Evolutionary conservation across 352 stramenopile genomes (phyloP), one percentile per base, ranked within the genome.

Genomic region (Stephanocyclus meneghinianus): DNA sequence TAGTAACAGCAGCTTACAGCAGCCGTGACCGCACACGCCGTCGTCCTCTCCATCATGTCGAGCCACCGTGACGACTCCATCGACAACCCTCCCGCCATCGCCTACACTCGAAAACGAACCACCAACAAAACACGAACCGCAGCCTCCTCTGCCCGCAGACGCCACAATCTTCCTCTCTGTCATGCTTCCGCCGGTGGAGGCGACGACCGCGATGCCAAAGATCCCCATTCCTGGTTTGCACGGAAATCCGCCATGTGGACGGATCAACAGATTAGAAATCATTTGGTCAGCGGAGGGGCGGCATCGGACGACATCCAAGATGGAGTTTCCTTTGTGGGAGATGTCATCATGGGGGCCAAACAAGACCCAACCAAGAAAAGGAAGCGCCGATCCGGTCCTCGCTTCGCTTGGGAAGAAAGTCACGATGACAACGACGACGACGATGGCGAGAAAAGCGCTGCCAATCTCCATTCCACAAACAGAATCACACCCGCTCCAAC

Each of bases 361-460:
- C 45, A 51, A 37, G 67, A 78, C 35, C 56, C 44, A 21, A 50
- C 13, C 21, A 70, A 70, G 57, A 59, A 66, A 51, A 66, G 32
- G 16, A 61, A 56, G 10, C 47, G 48, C n/a, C 56, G 67, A 40
- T 16, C 7, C 10, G 62, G 60, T 8, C 48, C 51, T 15, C 71
- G 42, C 37, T 83, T 83, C 69, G 68, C 67, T 44, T 83, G 76
- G 76, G 76, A 83, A 45, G 76, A 83, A 16, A 26, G 21, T 26
- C 21, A 26, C 21, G 21, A 26, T 26, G 21, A 26, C 21, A 26
- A 26, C 21, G 59, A 76, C 1, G 59, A 81, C 0, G 47, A 76
- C 9, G 66, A 77, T 32, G 63, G 57, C 21, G 35, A 53, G 15
- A 10, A 47, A 2, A 30, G 30, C 64, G 32, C 10, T 55, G 15